A percentile compares a stretch with the other conserved stretches of the same genome.
phyloP scores from a whole-genome alignment of 2,329 filamentous ascomycete genomes.

The Aspergillus phoenicis region DNA sequence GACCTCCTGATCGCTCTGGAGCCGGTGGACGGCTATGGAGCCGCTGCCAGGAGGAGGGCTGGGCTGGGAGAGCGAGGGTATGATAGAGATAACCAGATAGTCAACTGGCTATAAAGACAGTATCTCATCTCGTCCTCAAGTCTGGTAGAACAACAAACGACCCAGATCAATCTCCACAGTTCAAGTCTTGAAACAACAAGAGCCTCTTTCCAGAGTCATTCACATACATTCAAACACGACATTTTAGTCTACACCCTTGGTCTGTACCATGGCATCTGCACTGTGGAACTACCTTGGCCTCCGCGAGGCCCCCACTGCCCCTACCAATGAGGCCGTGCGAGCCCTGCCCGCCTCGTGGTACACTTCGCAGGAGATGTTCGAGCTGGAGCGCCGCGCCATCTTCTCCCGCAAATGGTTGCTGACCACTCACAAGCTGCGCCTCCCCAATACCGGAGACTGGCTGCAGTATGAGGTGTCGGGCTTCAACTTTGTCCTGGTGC shows the following conservation, averaged over 20 bases:
- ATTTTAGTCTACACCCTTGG: not conserved
- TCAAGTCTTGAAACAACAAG: no score
- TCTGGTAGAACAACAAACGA: no score
- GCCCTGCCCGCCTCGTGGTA: constrained; percentile 58
- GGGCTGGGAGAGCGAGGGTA: no score
- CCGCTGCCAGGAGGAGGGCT: not conserved
- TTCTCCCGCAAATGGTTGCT: constrained; percentile 58
- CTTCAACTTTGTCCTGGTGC: constrained; percentile 58
- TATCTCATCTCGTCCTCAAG: no score
- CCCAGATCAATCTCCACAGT: no score
- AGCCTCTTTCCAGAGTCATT: no score
- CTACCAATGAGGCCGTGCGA: constrained; percentile 37
- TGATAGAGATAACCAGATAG: no score
- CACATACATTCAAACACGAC: no score
- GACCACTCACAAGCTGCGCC: constrained; percentile 47
- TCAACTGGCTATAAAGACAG: no score
- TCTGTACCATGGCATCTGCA: not conserved
- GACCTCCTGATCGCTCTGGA: not conserved
- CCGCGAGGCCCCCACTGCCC: constrained; percentile 6
- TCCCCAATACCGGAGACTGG: constrained; percentile 59
- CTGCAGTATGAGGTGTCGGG: constrained; percentile 59
- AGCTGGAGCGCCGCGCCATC: constrained; percentile 60
- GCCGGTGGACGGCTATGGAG: not conserved
- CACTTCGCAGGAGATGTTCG: constrained; percentile 48
- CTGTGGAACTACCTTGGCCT: constrained; percentile 41